Base-by-base conservation (phyloP, 179 eudicot genomes). In the Pouteria campechiana region DNA sequence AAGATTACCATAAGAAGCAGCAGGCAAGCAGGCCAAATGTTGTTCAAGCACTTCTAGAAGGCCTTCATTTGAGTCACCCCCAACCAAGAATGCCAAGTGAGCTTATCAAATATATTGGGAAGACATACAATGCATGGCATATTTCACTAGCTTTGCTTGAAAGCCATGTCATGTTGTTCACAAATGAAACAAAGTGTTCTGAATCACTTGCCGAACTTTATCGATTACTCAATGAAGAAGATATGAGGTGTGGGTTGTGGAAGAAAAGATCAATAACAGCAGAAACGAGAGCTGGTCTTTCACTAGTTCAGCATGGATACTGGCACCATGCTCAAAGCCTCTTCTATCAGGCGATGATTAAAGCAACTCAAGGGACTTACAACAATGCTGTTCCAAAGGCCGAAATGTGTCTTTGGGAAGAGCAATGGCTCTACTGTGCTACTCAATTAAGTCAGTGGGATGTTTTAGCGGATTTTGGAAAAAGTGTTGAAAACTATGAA, bases 371-470 rank as follows among this genome's bases (percentile, higher is more conserved):
- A 52, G 99, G 99, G 28, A 92, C 99, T 27, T 92, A 88, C 58
- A 92, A 78, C 48, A 80, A 80, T 63, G 83, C 83, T 31, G 99
- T 92, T 22, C 96, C 96, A 13, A 92, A 92, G 68, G 94, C 99
- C 59, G 99, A 92, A 67, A 92, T 92, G 99, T 92, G 96, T 55
- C 93, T 87, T 48, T 92, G 99, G 99, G 99, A 92, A 61, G 96
- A 92, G 64, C 99, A 92, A 54, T 92, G 99, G 99, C 81, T 87
- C 27, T 60, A 63, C 65, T 92, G 96, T 76, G 96, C 96, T 53
- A 68, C 77, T 49, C 99, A 88, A 65, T 94, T 92, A 51, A 71
- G 94, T 66, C 96, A 92, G 57, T 92, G 99, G 99, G 96, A 87
- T 45, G 96, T 72, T 34, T 68, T 92, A 32, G 78, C 73, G 22